Base-by-base conservation (phyloP, 73 alveolate genomes). In the Effrenium voratum region DNA sequence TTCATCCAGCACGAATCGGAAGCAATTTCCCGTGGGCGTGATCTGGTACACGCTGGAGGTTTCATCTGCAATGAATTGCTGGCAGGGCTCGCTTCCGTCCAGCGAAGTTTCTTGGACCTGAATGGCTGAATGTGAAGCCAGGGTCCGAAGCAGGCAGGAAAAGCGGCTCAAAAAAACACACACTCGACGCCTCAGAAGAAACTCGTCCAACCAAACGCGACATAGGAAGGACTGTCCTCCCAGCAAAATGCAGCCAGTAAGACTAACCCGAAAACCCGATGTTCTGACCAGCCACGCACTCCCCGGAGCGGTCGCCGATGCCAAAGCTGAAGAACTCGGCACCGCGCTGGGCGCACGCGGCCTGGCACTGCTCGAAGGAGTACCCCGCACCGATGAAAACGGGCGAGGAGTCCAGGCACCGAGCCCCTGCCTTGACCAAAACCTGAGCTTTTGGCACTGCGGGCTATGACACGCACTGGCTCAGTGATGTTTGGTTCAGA, bases 1-100 rank as follows among this genome's bases (percentile, higher is more conserved):
- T 44, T 84, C 93, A 30, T 45, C 15, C 60, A 84, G 70, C 10
- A 60, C 47, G 45, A 84, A 84, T 26, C 93, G 93, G 57, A 41
- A 84, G n/a, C 93, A 84, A 30, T 84, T 84, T 38, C 93, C 93
- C 3, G 93, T 84, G 80, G 93, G 79, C 10, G 93, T 40, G 43
- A 84, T 66, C 79, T 66, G 77, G 59, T 84, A 84, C 24, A 84
- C 93, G 22, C 80, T 84, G 59, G 55, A 84, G 30, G 93, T 47
- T 36, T 84, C 93, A 44, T 84, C 93, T 40, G 46, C 41, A n/a
- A 34, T 59, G 45, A 84, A 45, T 3, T 26, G 45, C 93, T 84
- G 93, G 80, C 93, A 34, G 32, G 63, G 63, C 19, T 8, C 26
- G 26, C 26, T 12, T 8, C 63, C 63, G 19, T 52, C 63, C 40